Evolutionary conservation across 1,284 basidiomycete species (phyloP).

Genomic region (Leccinum pallidistipes): DNA sequence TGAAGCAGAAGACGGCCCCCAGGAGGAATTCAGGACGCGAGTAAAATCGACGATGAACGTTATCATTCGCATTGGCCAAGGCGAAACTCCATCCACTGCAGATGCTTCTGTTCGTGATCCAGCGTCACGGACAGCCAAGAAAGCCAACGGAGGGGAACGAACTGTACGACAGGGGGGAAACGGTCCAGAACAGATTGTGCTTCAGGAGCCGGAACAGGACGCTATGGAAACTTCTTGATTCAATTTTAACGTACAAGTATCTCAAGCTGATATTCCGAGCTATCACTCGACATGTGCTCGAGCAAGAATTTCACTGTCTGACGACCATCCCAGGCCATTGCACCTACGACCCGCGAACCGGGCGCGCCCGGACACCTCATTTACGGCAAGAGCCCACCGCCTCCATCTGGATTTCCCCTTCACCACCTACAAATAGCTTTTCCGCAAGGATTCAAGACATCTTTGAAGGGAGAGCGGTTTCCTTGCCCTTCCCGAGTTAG

Average conservation of each 20-base stretch:
- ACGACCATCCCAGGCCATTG: not conserved
- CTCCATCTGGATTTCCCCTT: not conserved
- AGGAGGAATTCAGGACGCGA: conserved; percentile 63
- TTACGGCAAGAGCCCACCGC: not conserved
- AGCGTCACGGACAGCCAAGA: conserved; percentile 11
- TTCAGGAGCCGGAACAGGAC: conserved; percentile 39
- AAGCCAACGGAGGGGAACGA: conserved; percentile 9
- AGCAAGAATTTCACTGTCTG: conserved; percentile 3
- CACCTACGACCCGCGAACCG: not conserved
- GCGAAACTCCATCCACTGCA: conserved; percentile 39
- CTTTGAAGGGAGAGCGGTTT: not conserved
- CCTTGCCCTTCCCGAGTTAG: not conserved
- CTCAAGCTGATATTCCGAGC: not conserved
- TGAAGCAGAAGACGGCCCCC: conserved; percentile 36
- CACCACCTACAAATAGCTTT: not conserved
- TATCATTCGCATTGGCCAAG: conserved; percentile 61
- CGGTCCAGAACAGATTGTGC: conserved; percentile 29
- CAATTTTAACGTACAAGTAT: not conserved
- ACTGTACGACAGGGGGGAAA: conserved; percentile 1
- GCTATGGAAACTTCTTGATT: conserved; percentile 31
- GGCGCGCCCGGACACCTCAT: not conserved
- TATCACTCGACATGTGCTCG: not conserved
- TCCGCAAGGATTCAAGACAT: not conserved
- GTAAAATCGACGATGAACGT: conserved; percentile 66
- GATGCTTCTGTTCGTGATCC: conserved; percentile 8